A percentile compares a stretch with the other conserved stretches of the same genome.
Evolutionary conservation across 768 basidiomycete genomes (phyloP).

Genomic region (Mycena kentingensis): DNA sequence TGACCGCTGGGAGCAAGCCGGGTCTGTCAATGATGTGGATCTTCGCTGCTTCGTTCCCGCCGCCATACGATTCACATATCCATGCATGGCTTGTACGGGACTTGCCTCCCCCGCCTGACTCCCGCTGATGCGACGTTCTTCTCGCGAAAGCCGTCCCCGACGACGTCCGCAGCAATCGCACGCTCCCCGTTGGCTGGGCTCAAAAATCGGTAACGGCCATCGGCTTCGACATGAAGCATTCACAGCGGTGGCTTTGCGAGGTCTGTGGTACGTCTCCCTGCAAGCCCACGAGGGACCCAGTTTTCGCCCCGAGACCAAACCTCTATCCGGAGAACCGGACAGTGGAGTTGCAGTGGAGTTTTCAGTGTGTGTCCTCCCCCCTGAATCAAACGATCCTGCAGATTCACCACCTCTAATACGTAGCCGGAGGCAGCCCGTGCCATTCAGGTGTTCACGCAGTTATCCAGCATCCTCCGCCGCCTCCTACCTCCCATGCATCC

Average conservation of each 20-base stretch:
- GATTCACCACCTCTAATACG: constrained; percentile 21
- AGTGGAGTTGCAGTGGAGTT: constrained; percentile 8
- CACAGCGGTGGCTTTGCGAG: constrained; percentile 18
- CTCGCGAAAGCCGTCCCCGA: constrained; percentile 13
- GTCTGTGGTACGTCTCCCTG: constrained; percentile 9
- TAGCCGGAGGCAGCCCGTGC: constrained; percentile 15
- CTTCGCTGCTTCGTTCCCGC: no score
- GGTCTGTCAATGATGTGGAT: no score
- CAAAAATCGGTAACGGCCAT: constrained; percentile 13
- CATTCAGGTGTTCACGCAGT: constrained; percentile 10
- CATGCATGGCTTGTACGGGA: no score
- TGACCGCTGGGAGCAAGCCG: no score
- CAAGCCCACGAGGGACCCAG: constrained; percentile 11
- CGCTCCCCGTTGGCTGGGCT: constrained; percentile 17
- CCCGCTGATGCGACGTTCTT: constrained; percentile 10
- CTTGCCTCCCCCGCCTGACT: no score
- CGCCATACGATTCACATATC: no score
- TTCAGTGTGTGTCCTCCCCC: background rate
- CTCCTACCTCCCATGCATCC: no score
- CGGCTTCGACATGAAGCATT: constrained; percentile 21
- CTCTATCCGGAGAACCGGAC: constrained; percentile 2
- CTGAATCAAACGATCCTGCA: background rate
- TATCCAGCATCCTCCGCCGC: constrained; percentile 9
- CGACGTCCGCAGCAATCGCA: constrained; percentile 9
- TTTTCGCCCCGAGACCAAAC: constrained; percentile 15